Percentiles rank a stretch among this genome's conserved stretches.
phyloP scores from a whole-genome alignment of 2,329 filamentous ascomycete species.

The Arthrinium phaeospermum region DNA sequence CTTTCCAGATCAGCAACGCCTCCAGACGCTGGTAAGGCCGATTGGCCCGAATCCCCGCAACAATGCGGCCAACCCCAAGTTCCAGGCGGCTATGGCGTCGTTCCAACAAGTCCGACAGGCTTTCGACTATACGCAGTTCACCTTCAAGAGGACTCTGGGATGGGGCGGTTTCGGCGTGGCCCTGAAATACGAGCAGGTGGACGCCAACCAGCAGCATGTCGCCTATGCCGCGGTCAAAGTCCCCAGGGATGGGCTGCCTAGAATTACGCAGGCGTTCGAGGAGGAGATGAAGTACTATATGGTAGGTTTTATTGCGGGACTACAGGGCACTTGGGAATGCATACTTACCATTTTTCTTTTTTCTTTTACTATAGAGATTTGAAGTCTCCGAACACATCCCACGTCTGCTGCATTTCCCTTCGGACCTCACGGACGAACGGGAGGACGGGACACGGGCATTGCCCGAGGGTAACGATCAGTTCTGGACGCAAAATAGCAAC shows the following conservation, averaged over 20 bases:
- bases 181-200: conserved; percentile 2
- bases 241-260: background rate
- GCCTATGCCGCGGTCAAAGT: background rate
- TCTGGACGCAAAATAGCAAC: background rate
- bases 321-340: background rate
- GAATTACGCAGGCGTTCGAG: background rate
- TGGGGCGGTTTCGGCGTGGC: background rate
- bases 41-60: background rate
- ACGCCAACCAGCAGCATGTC: background rate
- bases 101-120: background rate
- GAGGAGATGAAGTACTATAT: background rate
- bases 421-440: background rate
- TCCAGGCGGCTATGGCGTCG: background rate
- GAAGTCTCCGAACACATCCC: conserved; percentile 8
- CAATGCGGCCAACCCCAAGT: background rate
- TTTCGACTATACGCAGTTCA: background rate
- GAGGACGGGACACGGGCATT: background rate
- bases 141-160: background rate
- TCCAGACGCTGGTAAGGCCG: background rate
- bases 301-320: background rate
- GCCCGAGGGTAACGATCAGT: background rate
- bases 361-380: background rate
- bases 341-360: background rate
- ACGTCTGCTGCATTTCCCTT: background rate
- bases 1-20: background rate